Evolutionary conservation across 2,329 filamentous ascomycete species (phyloP).

Genomic region (Colletotrichum sp.): DNA sequence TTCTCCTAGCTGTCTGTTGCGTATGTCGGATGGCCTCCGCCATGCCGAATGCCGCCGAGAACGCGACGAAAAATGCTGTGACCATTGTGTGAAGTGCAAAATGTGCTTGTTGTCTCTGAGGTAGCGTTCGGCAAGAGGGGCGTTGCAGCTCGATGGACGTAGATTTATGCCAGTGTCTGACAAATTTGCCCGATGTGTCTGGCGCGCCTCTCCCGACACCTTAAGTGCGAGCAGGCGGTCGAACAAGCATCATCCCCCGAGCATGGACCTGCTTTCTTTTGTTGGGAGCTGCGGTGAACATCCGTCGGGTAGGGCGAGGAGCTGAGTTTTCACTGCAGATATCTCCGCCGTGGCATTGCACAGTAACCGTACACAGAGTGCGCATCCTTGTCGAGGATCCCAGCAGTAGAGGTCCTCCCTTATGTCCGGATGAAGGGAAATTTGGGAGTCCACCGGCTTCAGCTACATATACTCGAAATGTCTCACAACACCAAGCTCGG

Average conservation of each 20-base stretch:
- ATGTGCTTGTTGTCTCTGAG: neutral
- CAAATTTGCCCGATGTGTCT: neutral
- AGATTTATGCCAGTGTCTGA: neutral
- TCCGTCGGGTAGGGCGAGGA: neutral
- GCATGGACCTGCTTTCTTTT: neutral
- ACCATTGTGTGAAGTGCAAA: slow-evolving; percentile 19
- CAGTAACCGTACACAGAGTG: neutral
- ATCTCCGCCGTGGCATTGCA: neutral
- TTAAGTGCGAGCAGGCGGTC: neutral
- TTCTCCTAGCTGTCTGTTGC: slow-evolving; percentile 47
- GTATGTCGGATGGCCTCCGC: slow-evolving; percentile 52
- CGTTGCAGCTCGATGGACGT: neutral
- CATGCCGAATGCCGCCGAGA: slow-evolving; percentile 48
- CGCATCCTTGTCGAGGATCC: neutral
- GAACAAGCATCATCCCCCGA: neutral
- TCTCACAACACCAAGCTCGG: neutral
- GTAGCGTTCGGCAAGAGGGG: neutral
- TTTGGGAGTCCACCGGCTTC: neutral
- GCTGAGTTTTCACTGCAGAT: neutral
- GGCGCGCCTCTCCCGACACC: neutral
- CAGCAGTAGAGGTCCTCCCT: neutral
- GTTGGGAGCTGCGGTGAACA: neutral
- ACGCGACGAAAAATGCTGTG: slow-evolving; percentile 39
- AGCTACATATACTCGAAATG: neutral
- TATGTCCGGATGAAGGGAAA: neutral